These are phyloP conservation scores for Chaetomiaceae sp. DNA, from an alignment of 2,329 filamentous ascomycete genomes.

Conservation along the genomic window DNA sequence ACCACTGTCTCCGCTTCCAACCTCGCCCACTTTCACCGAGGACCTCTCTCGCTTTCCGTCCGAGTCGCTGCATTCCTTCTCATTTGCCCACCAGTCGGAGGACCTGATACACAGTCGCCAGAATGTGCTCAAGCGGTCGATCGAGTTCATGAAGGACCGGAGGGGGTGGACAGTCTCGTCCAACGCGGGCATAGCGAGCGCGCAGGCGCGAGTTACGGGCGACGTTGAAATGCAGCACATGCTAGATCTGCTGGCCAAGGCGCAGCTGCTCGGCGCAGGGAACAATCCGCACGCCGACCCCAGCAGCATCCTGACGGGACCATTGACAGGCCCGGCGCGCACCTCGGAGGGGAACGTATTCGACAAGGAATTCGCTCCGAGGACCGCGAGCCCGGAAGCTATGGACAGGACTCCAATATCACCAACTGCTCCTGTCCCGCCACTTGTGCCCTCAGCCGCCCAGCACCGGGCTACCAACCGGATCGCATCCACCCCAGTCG, in stretches of 20 bases:
- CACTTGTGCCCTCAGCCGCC: conserved; percentile 11
- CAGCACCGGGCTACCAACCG: background rate
- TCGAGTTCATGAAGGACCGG: conserved; percentile 94
- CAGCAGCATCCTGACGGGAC: conserved; percentile 44
- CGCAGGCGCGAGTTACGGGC: conserved; percentile 73
- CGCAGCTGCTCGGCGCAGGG: conserved; percentile 68
- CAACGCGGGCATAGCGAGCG: conserved; percentile 70
- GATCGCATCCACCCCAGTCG: background rate
- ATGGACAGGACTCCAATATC: conserved; percentile 32
- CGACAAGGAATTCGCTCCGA: conserved; percentile 67
- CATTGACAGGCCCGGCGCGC: conserved; percentile 74
- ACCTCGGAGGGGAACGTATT: conserved; percentile 73
- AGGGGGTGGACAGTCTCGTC: conserved; percentile 69
- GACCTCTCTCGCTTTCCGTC: conserved; percentile 89
- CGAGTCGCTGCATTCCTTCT: conserved; percentile 96
- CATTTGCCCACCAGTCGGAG: conserved; percentile 91
- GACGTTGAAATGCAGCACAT: conserved; percentile 85
- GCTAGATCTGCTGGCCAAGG: conserved; percentile 78
- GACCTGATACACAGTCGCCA: conserved; percentile 87
- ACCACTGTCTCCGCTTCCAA: conserved; percentile 54
- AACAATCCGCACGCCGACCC: conserved; percentile 48
- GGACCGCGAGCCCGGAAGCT: conserved; percentile 45
- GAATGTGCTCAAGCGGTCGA: conserved; percentile 84
- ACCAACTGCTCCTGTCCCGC: conserved; percentile 21
- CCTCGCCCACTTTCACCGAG: conserved; percentile 73